phyloP scores from a whole-genome alignment of 2,329 filamentous ascomycete species.

The Colletotrichum sp. region DNA sequence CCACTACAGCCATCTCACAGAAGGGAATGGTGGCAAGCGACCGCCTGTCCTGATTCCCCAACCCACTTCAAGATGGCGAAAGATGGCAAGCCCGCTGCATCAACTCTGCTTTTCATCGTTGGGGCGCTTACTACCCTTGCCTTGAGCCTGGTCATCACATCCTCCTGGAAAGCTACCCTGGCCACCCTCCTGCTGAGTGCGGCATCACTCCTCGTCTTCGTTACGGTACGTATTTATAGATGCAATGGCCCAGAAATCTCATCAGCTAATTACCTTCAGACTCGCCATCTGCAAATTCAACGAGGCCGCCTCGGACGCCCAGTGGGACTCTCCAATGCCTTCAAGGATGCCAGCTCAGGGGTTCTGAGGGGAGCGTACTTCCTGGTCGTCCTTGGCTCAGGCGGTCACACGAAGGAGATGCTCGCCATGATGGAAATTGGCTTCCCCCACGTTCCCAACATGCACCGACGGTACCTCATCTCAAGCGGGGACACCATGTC shows the following conservation, averaged over 20 bases:
- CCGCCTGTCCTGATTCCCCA: no score
- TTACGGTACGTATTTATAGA: conserved; percentile 27
- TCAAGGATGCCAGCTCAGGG: conserved; percentile 4
- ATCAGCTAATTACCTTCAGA: not conserved
- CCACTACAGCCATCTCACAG: not conserved
- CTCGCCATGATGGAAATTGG: conserved; percentile 75
- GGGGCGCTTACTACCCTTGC: conserved; percentile 3
- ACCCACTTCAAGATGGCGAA: not conserved
- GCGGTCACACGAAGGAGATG: conserved; percentile 96
- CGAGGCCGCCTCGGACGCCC: not conserved
- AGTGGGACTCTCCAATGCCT: not conserved
- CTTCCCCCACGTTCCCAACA: conserved; percentile 50
- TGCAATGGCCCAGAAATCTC: not conserved
- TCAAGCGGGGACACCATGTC: conserved; percentile 80
- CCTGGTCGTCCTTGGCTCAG: conserved; percentile 85
- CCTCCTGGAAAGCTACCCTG: conserved; percentile 8
- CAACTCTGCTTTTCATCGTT: conserved; percentile 8
- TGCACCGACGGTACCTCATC: conserved; percentile 82
- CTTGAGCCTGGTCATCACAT: not conserved
- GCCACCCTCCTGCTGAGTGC: not conserved
- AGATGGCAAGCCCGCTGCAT: not conserved
- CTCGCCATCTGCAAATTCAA: conserved; percentile 8
- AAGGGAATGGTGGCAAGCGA: not conserved
- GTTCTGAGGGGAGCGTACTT: conserved; percentile 53
- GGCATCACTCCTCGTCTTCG: conserved; percentile 26